A percentile compares a stretch with the other conserved stretches of the same genome.
Evolutionary conservation across 371 early-diverging fungal genomes (phyloP).

Genomic region (Mortierella sp.): DNA sequence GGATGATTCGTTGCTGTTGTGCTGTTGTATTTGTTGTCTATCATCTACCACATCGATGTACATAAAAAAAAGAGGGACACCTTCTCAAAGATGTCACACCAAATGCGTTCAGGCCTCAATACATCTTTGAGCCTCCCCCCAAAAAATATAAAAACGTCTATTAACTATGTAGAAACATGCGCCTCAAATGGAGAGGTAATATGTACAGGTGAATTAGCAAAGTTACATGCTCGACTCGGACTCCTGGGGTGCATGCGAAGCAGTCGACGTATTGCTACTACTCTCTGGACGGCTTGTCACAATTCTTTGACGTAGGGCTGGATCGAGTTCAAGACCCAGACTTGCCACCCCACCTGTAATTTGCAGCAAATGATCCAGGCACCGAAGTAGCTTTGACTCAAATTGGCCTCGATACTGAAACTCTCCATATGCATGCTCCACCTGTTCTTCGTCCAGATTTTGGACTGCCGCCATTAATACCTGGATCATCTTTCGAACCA

Average conservation of each 20-base stretch:
- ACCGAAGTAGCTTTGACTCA: slow-evolving; percentile 62
- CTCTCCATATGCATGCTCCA: slow-evolving; percentile 71
- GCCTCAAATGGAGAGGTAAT: no score
- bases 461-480: slow-evolving; percentile 59
- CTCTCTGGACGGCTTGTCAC: slow-evolving; percentile 30
- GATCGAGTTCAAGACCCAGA: slow-evolving; percentile 32
- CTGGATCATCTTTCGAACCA: slow-evolving; percentile 59
- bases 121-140: no score
- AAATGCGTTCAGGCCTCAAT: not conserved
- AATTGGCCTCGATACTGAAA: slow-evolving; percentile 72
- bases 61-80: no score
- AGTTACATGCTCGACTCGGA: not conserved
- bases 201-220: not conserved
- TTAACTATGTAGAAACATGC: no score
- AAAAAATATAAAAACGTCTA: no score
- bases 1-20: not conserved
- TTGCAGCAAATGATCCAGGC: slow-evolving; percentile 52
- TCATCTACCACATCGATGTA: not conserved
- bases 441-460: slow-evolving; percentile 60
- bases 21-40: not conserved
- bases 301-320: slow-evolving; percentile 34
- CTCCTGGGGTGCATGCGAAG: not conserved
- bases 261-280: not conserved
- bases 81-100: not conserved
- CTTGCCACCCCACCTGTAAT: slow-evolving; percentile 26